A percentile compares a stretch with the other conserved stretches of the same genome.
phyloP scores from a whole-genome alignment of 2,329 filamentous ascomycete species.

The Thelonectria olida region DNA sequence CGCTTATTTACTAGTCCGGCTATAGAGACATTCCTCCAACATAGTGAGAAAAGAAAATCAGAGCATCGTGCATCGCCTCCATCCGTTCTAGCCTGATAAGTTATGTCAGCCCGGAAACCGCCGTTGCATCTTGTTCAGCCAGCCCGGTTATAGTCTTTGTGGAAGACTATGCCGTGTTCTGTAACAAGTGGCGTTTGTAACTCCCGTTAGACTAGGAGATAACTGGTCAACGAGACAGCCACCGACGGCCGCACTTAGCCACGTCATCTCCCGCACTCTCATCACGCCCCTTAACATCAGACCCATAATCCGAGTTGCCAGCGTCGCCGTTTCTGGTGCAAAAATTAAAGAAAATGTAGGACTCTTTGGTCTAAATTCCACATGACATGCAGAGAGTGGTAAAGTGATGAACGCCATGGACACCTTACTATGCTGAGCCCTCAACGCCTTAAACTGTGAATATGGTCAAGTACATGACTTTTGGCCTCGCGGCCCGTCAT shows the following conservation, averaged over 20 bases:
- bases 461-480: conserved; percentile 62
- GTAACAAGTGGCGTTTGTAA: conserved; percentile 33
- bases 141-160: conserved; percentile 27
- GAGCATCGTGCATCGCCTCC: conserved; percentile 25
- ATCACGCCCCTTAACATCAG: conserved; percentile 28
- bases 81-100: conserved; percentile 11
- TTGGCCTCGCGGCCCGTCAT: conserved; percentile 36
- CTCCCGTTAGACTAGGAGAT: conserved; percentile 21
- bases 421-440: conserved; percentile 67
- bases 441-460: conserved; percentile 61
- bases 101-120: conserved; percentile 7
- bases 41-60: conserved; percentile 30
- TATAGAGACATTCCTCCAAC: conserved; percentile 32
- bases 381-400: conserved; percentile 47
- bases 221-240: conserved; percentile 29
- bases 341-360: conserved; percentile 50
- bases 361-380: conserved; percentile 48
- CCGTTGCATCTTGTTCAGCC: conserved; percentile 19
- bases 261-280: conserved; percentile 29
- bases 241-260: conserved; percentile 27
- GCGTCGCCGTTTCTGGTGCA: conserved; percentile 17
- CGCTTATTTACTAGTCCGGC: conserved; percentile 36
- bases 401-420: conserved; percentile 61
- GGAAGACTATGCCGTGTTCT: conserved; percentile 27
- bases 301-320: conserved; percentile 26